phyloP scores from a whole-genome alignment of 495 filamentous ascomycete genomes.

The Penicillium verhagenii region DNA sequence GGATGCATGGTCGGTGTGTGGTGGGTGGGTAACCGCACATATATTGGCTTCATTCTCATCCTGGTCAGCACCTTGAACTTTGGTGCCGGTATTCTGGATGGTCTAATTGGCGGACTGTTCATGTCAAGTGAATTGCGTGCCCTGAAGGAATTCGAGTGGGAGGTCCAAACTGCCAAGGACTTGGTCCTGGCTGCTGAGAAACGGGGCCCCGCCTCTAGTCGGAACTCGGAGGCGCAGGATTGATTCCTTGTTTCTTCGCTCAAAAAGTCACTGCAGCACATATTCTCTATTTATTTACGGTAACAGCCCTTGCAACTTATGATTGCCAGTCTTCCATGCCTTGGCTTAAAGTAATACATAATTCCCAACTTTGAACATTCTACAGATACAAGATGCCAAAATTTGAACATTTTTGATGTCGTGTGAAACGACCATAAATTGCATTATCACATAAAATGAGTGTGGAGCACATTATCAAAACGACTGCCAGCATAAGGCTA shows the following conservation, averaged over 20 bases:
- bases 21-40: slow-evolving; percentile 71
- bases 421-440: neutral
- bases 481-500: slow-evolving; percentile 4
- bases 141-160: slow-evolving; percentile 94
- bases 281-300: neutral
- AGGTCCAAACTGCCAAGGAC: slow-evolving; percentile 69
- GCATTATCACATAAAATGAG: slow-evolving; percentile 21
- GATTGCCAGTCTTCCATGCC: neutral
- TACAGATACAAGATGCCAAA: neutral
- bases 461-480: slow-evolving; percentile 21
- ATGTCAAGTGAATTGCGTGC: slow-evolving; percentile 78
- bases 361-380: neutral
- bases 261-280: neutral
- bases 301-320: neutral
- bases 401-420: neutral
- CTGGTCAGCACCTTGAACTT: slow-evolving; percentile 75
- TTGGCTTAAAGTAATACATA: neutral
- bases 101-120: slow-evolving; percentile 82
- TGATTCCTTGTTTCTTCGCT: neutral
- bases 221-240: too few relatives aligned
- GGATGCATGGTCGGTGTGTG: slow-evolving; percentile 78
- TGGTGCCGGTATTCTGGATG: slow-evolving; percentile 73
- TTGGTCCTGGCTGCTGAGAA: slow-evolving; percentile 26
- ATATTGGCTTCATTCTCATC: slow-evolving; percentile 76
- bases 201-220: slow-evolving; percentile 6